Evolutionary conservation across 495 filamentous ascomycete species (phyloP).

Genomic region (Chaetomidium leptoderma): DNA sequence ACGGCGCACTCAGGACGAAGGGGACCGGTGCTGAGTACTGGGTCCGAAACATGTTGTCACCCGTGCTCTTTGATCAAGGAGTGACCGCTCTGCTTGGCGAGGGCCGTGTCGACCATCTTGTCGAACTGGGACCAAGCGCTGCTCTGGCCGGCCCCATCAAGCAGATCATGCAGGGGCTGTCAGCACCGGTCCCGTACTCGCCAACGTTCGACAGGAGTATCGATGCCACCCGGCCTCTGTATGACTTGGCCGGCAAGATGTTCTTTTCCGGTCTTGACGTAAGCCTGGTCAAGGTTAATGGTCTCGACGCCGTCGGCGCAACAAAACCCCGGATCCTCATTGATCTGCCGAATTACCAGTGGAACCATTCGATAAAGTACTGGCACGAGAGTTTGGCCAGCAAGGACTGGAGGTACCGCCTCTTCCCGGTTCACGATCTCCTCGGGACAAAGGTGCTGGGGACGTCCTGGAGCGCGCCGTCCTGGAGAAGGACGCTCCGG

Average conservation of each 20-base stretch:
- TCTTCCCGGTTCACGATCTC: slow-evolving; percentile 14
- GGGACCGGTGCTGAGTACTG: slow-evolving; percentile 20
- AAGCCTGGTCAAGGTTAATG: background rate
- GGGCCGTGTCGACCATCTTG: slow-evolving; percentile 22
- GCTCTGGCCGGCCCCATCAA: slow-evolving; percentile 42
- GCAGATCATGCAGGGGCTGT: background rate
- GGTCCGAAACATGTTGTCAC: slow-evolving; percentile 26
- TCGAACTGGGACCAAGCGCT: slow-evolving; percentile 51
- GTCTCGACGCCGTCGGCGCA: background rate
- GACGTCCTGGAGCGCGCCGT: slow-evolving; percentile 22
- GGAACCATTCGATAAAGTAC: slow-evolving; percentile 24
- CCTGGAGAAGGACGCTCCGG: slow-evolving; percentile 44
- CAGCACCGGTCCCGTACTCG: slow-evolving; percentile 20
- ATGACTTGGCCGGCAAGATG: slow-evolving; percentile 24
- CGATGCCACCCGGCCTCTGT: slow-evolving; percentile 21
- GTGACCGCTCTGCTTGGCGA: background rate
- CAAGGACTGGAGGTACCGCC: slow-evolving; percentile 1
- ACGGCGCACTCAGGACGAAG: no score
- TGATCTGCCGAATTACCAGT: slow-evolving; percentile 37
- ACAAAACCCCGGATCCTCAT: background rate
- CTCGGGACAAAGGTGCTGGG: slow-evolving; percentile 11
- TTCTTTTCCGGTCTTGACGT: slow-evolving; percentile 20
- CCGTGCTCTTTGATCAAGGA: slow-evolving; percentile 34
- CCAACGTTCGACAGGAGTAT: slow-evolving; percentile 27
- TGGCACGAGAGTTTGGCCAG: slow-evolving; percentile 12